Evolutionary conservation across 164 flowering plant species (phyloP), one percentile per base, ranked within the genome.

Genomic region (Magnolia changhungtana): DNA sequence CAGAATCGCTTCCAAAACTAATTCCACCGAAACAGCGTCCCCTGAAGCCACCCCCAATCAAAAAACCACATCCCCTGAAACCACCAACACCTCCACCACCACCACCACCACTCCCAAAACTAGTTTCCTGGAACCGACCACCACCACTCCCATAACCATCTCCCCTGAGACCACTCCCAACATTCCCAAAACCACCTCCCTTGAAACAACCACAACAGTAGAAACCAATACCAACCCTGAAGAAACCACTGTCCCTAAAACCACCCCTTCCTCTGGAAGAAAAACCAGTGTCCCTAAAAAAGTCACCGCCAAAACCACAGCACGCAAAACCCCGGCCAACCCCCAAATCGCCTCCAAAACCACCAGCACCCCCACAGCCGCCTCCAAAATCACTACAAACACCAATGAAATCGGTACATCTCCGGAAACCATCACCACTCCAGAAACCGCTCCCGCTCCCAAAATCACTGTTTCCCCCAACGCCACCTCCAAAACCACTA

Each of bases 121-220:
- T 64, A 20, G 69, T 63, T 61, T 74, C 74, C 18, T 69, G 3
- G 58, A 50, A 63, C n/a, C 69, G 19, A 45, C 70, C 76, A 1
- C 63, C 31, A 8, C 67, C 68, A 7, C 76, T 50, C 31, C 76
- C 45, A 29, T 23, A 50, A 27, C 72, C 72, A 14, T 71, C 27
- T 37, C 67, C 19, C 67, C 67, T 31, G 75, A 61, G 61, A 74
- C 64, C 77, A 11, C 63, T 24, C 50, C 52, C 21, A 21, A 66
- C 77, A n/a, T 49, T 24, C 50, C 52, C 16, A 21, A 66, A 67
- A 9, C 69, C 69, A 3, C 20, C 67, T 8, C 45, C 0, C 69
- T 31, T 29, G 67, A 27, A 29, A 61, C 18, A 23, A 49, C 20
- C 20, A 31, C 23, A 19, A 10, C 52, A 7, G 4, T 70, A 6